These are phyloP conservation scores for Onygenales sp. DNA, from an alignment of 2,329 filamentous ascomycete genomes.

Conservation along the genomic window DNA sequence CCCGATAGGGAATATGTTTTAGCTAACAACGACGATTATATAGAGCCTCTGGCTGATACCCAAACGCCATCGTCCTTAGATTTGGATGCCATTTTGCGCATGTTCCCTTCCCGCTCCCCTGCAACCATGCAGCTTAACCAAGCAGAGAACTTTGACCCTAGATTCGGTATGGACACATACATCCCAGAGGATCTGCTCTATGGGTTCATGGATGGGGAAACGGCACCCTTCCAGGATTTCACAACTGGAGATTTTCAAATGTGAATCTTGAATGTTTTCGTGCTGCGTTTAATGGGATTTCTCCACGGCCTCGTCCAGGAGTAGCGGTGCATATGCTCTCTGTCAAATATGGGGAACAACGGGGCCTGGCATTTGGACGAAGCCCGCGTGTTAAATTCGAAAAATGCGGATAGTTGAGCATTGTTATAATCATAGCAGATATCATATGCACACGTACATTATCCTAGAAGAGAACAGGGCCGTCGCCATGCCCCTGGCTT, in stretches of 20 bases:
- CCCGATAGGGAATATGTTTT: neutral
- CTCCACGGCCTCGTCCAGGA: neutral
- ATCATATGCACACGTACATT: too few relatives aligned
- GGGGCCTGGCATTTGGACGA: too few relatives aligned
- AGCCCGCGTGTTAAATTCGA: too few relatives aligned
- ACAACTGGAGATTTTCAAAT: constrained; percentile 9
- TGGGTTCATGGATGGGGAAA: constrained; percentile 13
- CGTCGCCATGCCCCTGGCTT: too few relatives aligned
- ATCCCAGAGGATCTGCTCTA: constrained; percentile 12
- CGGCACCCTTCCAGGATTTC: constrained; percentile 9
- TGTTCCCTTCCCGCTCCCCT: constrained; percentile 11
- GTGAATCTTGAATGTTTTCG: neutral
- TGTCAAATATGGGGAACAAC: too few relatives aligned
- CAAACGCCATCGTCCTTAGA: constrained; percentile 11
- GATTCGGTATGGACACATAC: constrained; percentile 6
- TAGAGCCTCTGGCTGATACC: constrained; percentile 8
- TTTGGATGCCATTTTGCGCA: constrained; percentile 12
- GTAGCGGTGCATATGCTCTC: too few relatives aligned
- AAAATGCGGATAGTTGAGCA: too few relatives aligned
- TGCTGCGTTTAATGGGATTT: neutral
- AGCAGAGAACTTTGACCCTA: constrained; percentile 6
- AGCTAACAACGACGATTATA: neutral
- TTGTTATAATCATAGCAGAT: too few relatives aligned
- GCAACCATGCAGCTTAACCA: constrained; percentile 5
- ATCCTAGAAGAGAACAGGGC: too few relatives aligned